Evolutionary conservation across 2,329 filamentous ascomycete species (phyloP).

Genomic region (Colletotrichum gloeosporioides): DNA sequence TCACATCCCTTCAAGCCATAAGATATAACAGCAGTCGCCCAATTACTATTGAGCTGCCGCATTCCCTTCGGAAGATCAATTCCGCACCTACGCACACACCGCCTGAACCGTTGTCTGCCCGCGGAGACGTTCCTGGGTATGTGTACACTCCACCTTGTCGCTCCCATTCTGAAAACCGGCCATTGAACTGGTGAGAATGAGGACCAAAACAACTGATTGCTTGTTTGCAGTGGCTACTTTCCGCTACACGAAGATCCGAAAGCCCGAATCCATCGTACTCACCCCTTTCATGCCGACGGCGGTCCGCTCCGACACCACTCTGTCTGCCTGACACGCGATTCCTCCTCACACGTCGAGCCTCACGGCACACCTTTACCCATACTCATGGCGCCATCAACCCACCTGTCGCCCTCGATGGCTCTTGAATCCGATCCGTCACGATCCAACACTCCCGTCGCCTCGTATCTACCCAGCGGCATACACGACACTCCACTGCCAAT

Average conservation of each 20-base stretch:
- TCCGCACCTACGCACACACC: conserved; percentile 47
- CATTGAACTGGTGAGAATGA: background rate
- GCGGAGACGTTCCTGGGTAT: conserved; percentile 65
- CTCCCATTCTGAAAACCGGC: background rate
- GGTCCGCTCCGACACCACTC: conserved; percentile 43
- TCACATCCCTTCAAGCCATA: conserved; percentile 4
- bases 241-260: conserved; percentile 62
- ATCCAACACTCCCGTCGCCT: conserved; percentile 51
- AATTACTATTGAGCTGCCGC: conserved; percentile 59
- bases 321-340: conserved; percentile 36
- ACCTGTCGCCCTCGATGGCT: conserved; percentile 1
- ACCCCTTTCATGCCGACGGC: conserved; percentile 55
- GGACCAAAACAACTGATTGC: background rate
- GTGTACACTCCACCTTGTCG: conserved; percentile 25
- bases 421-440: conserved; percentile 30
- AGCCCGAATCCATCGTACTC: conserved; percentile 50
- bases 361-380: background rate
- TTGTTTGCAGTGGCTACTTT: conserved; percentile 59
- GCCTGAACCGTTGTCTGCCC: conserved; percentile 58
- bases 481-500: conserved; percentile 55
- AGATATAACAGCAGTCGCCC: conserved; percentile 44
- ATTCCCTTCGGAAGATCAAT: conserved; percentile 41
- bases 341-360: conserved; percentile 1
- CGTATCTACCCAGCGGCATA: conserved; percentile 56
- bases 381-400: conserved; percentile 22